Evolutionary conservation across 169 alveolate genomes (phyloP).

Genomic region (Amoebophrya sp.): DNA sequence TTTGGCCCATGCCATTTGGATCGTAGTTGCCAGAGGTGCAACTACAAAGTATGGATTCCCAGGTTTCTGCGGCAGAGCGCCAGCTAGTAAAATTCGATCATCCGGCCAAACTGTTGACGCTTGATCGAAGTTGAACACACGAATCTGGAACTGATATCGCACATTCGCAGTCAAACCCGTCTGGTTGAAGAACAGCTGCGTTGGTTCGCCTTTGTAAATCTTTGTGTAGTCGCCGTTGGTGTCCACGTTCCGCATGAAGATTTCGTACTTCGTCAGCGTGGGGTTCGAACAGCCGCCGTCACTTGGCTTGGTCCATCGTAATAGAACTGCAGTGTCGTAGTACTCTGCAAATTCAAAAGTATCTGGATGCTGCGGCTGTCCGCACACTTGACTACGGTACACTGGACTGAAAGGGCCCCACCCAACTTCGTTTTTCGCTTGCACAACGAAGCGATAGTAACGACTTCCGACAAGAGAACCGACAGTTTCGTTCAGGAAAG

Average conservation of each 20-base stretch:
- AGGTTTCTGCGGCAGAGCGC: conserved; percentile 1
- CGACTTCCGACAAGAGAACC: not conserved
- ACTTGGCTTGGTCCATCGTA: not conserved
- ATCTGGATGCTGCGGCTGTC: conserved; percentile 18
- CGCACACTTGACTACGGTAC: conserved; percentile 29
- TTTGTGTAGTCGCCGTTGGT: not conserved
- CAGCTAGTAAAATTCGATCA: not conserved
- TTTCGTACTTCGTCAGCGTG: conserved; percentile 21
- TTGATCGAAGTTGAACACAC: not conserved
- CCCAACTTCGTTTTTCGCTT: conserved; percentile 28
- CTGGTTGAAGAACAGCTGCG: not conserved
- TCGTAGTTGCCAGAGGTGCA: not conserved
- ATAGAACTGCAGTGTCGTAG: not conserved
- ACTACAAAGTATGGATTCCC: not conserved
- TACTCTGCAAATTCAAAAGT: not conserved
- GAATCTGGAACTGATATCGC: not conserved
- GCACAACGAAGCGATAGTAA: conserved; percentile 28
- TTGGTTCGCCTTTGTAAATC: not conserved
- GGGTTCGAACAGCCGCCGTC: not conserved
- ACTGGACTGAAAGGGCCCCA: conserved; percentile 19
- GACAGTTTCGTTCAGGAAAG: not conserved
- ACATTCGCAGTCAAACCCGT: not conserved
- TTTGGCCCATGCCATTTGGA: not conserved
- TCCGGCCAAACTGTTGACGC: not conserved
- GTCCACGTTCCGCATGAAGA: not conserved